Percentiles rank a stretch among this genome's conserved stretches.
Evolutionary conservation across 2,329 filamentous ascomycete genomes (phyloP).

Genomic region (Penicillium sp.): DNA sequence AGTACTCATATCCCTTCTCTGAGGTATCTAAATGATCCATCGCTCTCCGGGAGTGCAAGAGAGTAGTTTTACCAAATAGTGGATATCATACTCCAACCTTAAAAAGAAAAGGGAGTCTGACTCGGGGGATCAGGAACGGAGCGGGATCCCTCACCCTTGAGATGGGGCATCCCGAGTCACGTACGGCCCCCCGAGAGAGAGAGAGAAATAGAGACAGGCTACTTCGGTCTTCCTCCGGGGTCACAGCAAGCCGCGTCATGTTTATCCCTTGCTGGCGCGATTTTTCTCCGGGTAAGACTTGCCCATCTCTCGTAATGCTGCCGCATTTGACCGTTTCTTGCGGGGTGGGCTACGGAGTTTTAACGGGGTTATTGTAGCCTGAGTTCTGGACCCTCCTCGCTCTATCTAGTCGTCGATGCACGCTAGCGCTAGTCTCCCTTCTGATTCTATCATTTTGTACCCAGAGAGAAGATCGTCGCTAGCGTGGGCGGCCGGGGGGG

Average conservation of each 20-base stretch:
- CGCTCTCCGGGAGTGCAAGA: not conserved
- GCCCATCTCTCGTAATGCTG: conserved; percentile 5
- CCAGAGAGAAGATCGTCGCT: conserved; percentile 5
- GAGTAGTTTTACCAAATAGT: not conserved
- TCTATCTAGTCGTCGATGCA: not conserved
- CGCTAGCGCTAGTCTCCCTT: not conserved
- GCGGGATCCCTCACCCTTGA: not conserved
- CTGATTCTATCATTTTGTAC: not conserved
- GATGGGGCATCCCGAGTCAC: not conserved
- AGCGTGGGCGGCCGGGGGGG: not conserved
- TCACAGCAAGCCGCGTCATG: conserved; percentile 11
- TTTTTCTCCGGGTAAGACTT: conserved; percentile 2
- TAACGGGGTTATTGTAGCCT: conserved; percentile 3
- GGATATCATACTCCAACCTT: conserved; percentile 14
- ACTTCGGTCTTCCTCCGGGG: not conserved
- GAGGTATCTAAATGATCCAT: not conserved
- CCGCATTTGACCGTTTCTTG: conserved; percentile 6
- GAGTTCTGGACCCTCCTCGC: conserved; percentile 1
- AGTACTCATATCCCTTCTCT: not conserved
- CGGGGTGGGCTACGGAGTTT: conserved; percentile 5
- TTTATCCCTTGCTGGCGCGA: conserved; percentile 15
- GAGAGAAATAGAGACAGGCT: not conserved
- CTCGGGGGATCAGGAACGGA: not conserved
- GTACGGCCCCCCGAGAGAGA: not conserved
- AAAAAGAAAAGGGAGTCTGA: conserved; percentile 7